Evolutionary conservation across 306 rosid species (phyloP), one percentile per base, ranked within the genome.

Genomic region (Styphnolobium japonicum): DNA sequence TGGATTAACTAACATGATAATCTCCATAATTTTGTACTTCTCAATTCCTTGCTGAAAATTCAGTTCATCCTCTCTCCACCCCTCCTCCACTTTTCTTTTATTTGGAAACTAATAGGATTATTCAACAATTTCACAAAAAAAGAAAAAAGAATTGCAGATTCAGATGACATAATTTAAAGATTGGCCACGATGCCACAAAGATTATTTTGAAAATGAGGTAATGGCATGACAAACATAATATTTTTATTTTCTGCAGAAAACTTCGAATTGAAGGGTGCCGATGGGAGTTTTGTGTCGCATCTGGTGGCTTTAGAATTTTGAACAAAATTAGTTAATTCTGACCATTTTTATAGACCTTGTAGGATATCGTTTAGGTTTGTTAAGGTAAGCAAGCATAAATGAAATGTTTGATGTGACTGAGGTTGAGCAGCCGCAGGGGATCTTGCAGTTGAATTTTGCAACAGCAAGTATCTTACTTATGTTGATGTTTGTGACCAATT

Each of bases 401-500:
- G 10, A n/a, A 4, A 48, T 58, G 27, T 46, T 11, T n/a, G 36
- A 67, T 45, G 70, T 67, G 64, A 73, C 4, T 57, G 67, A 55
- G 67, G 67, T 55, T 31, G n/a, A 22, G 23, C 52, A n/a, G 45
- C 46, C 23, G 36, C 14, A 33, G 46, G 21, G 21, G 43, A 78
- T 73, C 42, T 83, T 43, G 60, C 58, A 42, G 39, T 74, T 73
- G 76, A 51, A 72, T 67, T 55, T 62, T 22, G 82, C 48, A 31
- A 19, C 57, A 42, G 18, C 56, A 27, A 31, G 53, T 42, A 69
- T 46, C 77, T 25, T 25, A 9, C 4, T 63, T 2, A 33, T 29
- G 21, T 60, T 16, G 37, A 62, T 61, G 46, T 75, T 62, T 11
- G 49, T 5, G n/a, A 18, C 71, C 62, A 75, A 60, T 74, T 8